Evolutionary conservation across 2,329 filamentous ascomycete genomes (phyloP).

Genomic region (Myrmaecium sp.): DNA sequence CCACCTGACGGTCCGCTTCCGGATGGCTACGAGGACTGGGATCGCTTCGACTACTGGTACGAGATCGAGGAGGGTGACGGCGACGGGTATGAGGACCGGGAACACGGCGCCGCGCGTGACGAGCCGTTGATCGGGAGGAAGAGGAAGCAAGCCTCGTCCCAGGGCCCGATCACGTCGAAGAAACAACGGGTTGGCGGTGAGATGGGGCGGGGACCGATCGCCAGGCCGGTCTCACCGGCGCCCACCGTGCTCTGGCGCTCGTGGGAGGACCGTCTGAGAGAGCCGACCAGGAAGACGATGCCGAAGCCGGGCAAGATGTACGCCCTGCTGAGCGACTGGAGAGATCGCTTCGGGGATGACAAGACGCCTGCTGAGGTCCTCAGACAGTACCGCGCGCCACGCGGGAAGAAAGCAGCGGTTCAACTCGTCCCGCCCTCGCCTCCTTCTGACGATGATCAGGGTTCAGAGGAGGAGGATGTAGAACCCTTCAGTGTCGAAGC

Average conservation of each 20-base stretch:
- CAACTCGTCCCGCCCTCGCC: conserved; percentile 5
- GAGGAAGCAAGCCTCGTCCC: conserved; percentile 3
- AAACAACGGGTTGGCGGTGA: conserved; percentile 8
- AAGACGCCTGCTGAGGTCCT: conserved; percentile 2
- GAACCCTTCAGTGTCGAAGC: conserved; percentile 13
- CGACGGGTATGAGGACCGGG: conserved; percentile 24
- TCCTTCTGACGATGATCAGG: too few species aligned
- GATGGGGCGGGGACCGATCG: conserved; percentile 1
- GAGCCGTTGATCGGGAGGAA: conserved; percentile 4
- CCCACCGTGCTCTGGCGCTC: conserved; percentile 18
- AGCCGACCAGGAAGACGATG: conserved; percentile 4
- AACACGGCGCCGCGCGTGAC: conserved; percentile 7
- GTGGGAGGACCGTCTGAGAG: conserved; percentile 10
- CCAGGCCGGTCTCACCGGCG: conserved; percentile 5
- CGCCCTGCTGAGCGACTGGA: conserved; percentile 29
- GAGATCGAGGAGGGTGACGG: conserved; percentile 32
- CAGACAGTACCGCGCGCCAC: conserved; percentile 6
- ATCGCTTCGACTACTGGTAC: conserved; percentile 30
- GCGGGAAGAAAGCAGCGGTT: conserved; percentile 7
- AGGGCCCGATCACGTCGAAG: conserved; percentile 12
- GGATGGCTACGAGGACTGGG: conserved; percentile 23
- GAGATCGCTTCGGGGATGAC: conserved; percentile 14
- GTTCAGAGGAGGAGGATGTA: conserved; percentile 7
- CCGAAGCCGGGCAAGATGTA: conserved; percentile 16
- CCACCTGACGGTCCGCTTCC: conserved; percentile 15